Evolutionary conservation across 2,329 filamentous ascomycete genomes (phyloP), one percentile per base, ranked within the genome.

Genomic region (Fusarium nygamai): DNA sequence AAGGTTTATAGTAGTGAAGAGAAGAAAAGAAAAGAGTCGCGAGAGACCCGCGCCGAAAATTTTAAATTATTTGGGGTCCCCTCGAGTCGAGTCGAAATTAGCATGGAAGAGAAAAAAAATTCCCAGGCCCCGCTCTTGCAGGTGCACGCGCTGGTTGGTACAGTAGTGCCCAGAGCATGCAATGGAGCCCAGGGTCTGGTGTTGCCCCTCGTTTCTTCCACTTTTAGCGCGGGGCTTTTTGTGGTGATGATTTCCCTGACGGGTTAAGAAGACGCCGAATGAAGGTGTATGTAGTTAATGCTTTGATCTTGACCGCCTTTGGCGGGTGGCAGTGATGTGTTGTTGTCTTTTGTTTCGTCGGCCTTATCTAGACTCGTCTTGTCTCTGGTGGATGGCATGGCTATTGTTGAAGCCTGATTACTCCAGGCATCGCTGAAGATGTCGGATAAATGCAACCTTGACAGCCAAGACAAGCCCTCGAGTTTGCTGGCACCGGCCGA

Each of bases 171-270:
- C 47, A 51, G 47, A 29, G 29, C 29, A 51, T n/a, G 16, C 16
- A 34, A 34, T 36, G 17, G 19, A 51, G 48, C 31, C 51, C 51
- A 73, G 67, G 71, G 71, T 72, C 57, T 72, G 54, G 16, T 61
- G 60, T 48, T 71, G 73, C 69, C 73, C 73, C 69, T 75, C 72
- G 70, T 73, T 75, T 69, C 62, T 67, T 64, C 61, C 61, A 64
- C 69, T 67, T 48, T 48, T 75, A 61, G 73, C 73, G 74, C 73
- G 76, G 76, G 76, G 61, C 69, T 72, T 72, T 54, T 73, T 66
- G 51, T 67, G 62, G 64, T 67, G 59, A 71, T 65, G 60, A 39
- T 66, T 71, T 61, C 58, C 39, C 60, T 27, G 73, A 61, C 39
- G 51, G 69, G 64, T 61, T 59, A 65, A 69, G 16, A 33, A 58